These are phyloP conservation scores for Somion occarium DNA, from an alignment of 1,284 basidiomycete species.

Conservation along the genomic window DNA sequence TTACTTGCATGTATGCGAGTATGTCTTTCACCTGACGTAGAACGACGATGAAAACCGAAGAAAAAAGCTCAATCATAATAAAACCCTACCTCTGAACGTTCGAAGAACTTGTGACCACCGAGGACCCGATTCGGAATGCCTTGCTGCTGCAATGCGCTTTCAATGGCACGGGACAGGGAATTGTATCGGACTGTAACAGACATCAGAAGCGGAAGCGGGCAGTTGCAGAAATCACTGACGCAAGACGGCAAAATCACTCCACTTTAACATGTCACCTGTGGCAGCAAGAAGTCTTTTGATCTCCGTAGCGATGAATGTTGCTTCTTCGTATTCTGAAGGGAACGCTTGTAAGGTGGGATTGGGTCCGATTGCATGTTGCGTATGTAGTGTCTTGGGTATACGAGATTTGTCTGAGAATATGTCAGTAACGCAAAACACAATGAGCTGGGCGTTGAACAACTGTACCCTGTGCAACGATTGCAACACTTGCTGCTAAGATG, in stretches of 20 bases:
- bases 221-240: constrained; percentile 33
- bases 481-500: constrained; percentile 73
- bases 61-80: constrained; percentile 14
- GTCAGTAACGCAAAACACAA: background rate
- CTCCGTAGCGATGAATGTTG: constrained; percentile 71
- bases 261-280: constrained; percentile 69
- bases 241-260: constrained; percentile 79
- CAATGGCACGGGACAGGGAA: constrained; percentile 76
- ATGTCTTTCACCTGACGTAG: constrained; percentile 71
- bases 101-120: constrained; percentile 85
- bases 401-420: constrained; percentile 57
- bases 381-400: constrained; percentile 73
- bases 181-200: constrained; percentile 73
- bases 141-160: constrained; percentile 73
- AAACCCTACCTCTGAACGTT: constrained; percentile 60
- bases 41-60: background rate
- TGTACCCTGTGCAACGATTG: constrained; percentile 79
- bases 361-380: constrained; percentile 65
- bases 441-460: background rate
- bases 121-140: constrained; percentile 78
- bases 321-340: constrained; percentile 53
- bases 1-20: constrained; percentile 82
- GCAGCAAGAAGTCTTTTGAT: constrained; percentile 76
- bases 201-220: too few species aligned
- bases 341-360: constrained; percentile 51